Percentiles rank a stretch among this genome's conserved stretches.
phyloP scores from a whole-genome alignment of 495 filamentous ascomycete genomes.

The Aspergillus taichungensis region DNA sequence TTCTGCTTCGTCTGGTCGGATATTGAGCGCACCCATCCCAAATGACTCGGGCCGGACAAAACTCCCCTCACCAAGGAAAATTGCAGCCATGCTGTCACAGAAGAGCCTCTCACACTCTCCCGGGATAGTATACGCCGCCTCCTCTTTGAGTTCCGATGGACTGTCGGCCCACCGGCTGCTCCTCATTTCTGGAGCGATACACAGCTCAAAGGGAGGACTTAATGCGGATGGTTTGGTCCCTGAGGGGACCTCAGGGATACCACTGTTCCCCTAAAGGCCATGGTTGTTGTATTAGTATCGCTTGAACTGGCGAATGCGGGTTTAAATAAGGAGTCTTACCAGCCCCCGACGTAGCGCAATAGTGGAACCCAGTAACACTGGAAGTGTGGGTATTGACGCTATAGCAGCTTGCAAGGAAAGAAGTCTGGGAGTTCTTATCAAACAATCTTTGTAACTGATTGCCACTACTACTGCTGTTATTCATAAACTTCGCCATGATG shows the following conservation, averaged over 20 bases:
- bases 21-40: slow-evolving; percentile 59
- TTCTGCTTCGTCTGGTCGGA: slow-evolving; percentile 18
- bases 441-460: slow-evolving; percentile 49
- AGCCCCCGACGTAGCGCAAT: slow-evolving; percentile 80
- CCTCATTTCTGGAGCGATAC: slow-evolving; percentile 50
- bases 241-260: slow-evolving; percentile 94
- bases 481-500: slow-evolving; percentile 50
- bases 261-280: slow-evolving; percentile 67
- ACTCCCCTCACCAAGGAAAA: slow-evolving; percentile 93
- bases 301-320: slow-evolving; percentile 3
- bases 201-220: slow-evolving; percentile 77
- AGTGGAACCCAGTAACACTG: slow-evolving; percentile 76
- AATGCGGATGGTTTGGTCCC: slow-evolving; percentile 63
- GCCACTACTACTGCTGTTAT: slow-evolving; percentile 63
- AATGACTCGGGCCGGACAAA: slow-evolving; percentile 55
- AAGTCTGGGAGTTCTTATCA: slow-evolving; percentile 43
- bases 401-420: slow-evolving; percentile 83
- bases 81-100: slow-evolving; percentile 83
- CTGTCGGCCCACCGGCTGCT: slow-evolving; percentile 36
- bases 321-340: slow-evolving; percentile 36
- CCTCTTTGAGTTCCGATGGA: slow-evolving; percentile 55
- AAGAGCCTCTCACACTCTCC: slow-evolving; percentile 99
- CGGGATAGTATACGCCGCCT: slow-evolving; percentile 90
- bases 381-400: slow-evolving; percentile 44
- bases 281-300: neutral